Percentiles rank a stretch among this genome's conserved stretches.
phyloP scores from a whole-genome alignment of 2,329 filamentous ascomycete species.

The Colletotrichum noveboracense region DNA sequence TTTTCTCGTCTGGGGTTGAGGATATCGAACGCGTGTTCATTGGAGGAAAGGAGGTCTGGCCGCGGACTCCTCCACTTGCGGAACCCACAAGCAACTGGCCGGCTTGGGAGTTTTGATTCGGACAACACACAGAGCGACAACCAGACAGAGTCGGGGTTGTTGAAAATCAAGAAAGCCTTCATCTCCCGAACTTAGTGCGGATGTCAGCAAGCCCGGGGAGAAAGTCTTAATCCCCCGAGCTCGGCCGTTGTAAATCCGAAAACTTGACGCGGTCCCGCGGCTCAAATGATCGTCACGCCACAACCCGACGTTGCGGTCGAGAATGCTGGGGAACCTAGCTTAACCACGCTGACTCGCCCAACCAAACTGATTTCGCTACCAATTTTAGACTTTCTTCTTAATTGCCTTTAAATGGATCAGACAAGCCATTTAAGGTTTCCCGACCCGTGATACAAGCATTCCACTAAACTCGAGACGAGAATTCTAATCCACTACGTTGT shows the following conservation, averaged over 20 bases:
- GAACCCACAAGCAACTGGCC: background rate
- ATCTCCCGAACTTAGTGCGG: background rate
- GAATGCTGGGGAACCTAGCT: background rate
- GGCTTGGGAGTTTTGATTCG: background rate
- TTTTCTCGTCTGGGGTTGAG: background rate
- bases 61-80: background rate
- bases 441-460: background rate
- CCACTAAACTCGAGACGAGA: background rate
- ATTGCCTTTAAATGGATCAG: background rate
- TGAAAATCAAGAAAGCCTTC: background rate
- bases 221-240: background rate
- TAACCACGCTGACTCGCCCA: background rate
- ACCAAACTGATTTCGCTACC: background rate
- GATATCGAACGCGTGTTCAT: background rate
- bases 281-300: background rate
- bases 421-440: background rate
- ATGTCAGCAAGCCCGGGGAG: background rate
- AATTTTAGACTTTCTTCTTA: background rate
- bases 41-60: background rate
- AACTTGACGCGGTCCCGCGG: background rate
- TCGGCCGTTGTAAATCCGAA: accelerated
- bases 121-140: background rate
- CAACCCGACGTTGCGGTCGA: background rate
- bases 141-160: background rate
- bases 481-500: background rate